Conservation (phyloP, 257 asterid species). For the Forsythia suspensa region DNA sequence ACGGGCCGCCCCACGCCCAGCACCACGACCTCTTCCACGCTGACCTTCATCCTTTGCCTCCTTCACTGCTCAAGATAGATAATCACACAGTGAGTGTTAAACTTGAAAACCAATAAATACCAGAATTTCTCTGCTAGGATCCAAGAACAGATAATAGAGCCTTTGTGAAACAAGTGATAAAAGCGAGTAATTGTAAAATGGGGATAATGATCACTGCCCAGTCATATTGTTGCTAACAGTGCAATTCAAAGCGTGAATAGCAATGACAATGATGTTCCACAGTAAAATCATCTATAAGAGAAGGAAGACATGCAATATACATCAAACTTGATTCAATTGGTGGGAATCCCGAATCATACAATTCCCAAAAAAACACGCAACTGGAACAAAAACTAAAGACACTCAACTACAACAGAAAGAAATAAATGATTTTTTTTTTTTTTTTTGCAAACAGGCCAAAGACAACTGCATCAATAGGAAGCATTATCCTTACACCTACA, state of each 20-base stretch:
- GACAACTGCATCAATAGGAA: neutral
- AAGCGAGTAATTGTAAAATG: neutral
- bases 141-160: neutral
- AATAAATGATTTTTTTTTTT: neutral
- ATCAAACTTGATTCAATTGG: neutral
- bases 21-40: constrained; percentile 44
- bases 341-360: neutral
- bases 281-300: neutral
- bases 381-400: neutral
- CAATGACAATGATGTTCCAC: neutral
- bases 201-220: neutral
- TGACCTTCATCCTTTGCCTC: constrained; percentile 39
- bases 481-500: neutral
- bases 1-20: constrained; percentile 33
- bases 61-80: constrained; percentile 29
- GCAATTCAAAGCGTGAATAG: neutral
- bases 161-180: neutral
- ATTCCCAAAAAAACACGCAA: neutral
- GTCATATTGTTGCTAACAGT: neutral
- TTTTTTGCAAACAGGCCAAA: neutral
- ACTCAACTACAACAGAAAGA: neutral
- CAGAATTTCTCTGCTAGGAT: neutral
- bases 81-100: neutral
- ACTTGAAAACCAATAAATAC: neutral
- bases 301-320: neutral